phyloP scores from a whole-genome alignment of 129 eudicot species.

The Centella asiatica region DNA sequence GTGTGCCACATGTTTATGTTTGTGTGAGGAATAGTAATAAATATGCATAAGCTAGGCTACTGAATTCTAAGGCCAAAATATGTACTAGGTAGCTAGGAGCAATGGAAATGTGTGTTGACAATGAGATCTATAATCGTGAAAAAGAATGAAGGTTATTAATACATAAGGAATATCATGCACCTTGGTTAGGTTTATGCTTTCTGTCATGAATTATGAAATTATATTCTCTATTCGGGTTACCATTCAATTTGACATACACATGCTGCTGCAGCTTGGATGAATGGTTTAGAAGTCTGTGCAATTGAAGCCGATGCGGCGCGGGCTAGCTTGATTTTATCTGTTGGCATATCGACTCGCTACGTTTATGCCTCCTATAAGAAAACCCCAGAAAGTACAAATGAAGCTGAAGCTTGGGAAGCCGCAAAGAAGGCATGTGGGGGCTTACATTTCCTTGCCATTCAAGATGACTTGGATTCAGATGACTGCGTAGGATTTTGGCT shows the following conservation, averaged over 20 bases:
- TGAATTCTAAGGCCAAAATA: too few relatives aligned
- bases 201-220: too few relatives aligned
- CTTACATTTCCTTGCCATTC: conserved; percentile 87
- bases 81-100: too few relatives aligned
- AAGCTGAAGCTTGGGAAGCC: conserved; percentile 99
- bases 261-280: conserved; percentile 90
- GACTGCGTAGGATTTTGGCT: conserved; percentile 96
- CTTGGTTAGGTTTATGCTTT: too few relatives aligned
- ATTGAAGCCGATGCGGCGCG: conserved; percentile 68
- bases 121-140: too few relatives aligned
- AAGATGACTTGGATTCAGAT: conserved; percentile 74
- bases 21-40: too few relatives aligned
- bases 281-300: conserved; percentile 85
- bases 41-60: too few relatives aligned
- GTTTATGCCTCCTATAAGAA: conserved; percentile 76
- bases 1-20: too few relatives aligned
- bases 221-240: neutral
- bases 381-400: conserved; percentile 51
- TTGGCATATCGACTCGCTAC: conserved; percentile 76
- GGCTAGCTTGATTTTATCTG: conserved; percentile 57
- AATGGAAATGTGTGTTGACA: too few relatives aligned
- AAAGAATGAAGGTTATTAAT: too few relatives aligned
- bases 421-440: conserved; percentile 86
- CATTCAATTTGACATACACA: neutral
- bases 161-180: too few relatives aligned